Conservation (phyloP, 2,329 filamentous ascomycete genomes). For the Zalaria obscura region DNA sequence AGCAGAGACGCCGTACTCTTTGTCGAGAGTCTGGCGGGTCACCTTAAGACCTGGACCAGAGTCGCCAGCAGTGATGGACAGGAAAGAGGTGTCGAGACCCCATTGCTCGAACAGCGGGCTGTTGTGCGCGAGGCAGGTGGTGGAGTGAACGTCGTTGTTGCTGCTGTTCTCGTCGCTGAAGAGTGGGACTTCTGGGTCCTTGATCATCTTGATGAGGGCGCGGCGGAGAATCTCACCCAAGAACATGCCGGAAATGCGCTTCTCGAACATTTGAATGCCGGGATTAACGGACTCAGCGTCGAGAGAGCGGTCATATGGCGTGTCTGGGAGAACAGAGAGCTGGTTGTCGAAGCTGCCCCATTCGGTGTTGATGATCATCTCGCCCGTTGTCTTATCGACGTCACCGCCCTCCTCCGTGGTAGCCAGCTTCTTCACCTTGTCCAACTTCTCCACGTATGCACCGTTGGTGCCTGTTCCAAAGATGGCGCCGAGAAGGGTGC, state of each 20-base stretch:
- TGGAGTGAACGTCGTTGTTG: conserved; percentile 52
- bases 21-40: conserved; percentile 65
- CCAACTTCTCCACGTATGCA: conserved; percentile 86
- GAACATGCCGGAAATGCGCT: conserved; percentile 97
- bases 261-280: conserved; percentile 97
- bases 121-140: conserved; percentile 51
- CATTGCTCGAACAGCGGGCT: conserved; percentile 64
- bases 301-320: conserved; percentile 64
- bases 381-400: conserved; percentile 67
- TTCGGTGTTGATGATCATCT: conserved; percentile 97
- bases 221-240: conserved; percentile 83
- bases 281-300: conserved; percentile 77
- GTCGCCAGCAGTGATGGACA: conserved; percentile 78
- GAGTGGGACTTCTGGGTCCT: conserved; percentile 50
- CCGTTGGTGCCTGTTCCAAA: conserved; percentile 97
- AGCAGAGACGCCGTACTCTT: conserved; percentile 59
- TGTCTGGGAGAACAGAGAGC: conserved; percentile 74
- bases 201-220: conserved; percentile 57
- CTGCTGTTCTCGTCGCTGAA: conserved; percentile 66
- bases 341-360: conserved; percentile 98
- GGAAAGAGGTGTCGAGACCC: conserved; percentile 81
- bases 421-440: conserved; percentile 65
- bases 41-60: conserved; percentile 55
- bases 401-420: conserved; percentile 35
- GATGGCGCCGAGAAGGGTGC: conserved; percentile 84